Conservation (phyloP, 2,329 filamentous ascomycete species). For the Fusarium floridanum region DNA sequence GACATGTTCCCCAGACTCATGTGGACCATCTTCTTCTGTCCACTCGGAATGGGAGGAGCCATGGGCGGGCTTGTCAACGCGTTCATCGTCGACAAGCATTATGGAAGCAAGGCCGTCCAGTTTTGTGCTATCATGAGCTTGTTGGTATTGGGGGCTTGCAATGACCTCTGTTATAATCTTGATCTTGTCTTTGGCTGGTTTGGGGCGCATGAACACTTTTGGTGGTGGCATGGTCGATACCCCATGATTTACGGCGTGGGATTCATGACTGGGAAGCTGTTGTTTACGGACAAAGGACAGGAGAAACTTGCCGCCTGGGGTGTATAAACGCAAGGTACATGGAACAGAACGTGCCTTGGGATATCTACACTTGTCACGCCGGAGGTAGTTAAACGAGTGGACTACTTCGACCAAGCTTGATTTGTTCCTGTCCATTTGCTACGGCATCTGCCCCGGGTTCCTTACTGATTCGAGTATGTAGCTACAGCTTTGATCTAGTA, state of each 20-base stretch:
- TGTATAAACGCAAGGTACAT: background rate
- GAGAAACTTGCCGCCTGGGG: background rate
- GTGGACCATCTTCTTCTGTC: background rate
- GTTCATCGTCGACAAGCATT: constrained; percentile 1
- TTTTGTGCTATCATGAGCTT: background rate
- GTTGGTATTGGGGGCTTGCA: constrained; percentile 2
- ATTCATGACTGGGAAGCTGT: background rate
- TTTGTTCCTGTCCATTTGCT: background rate
- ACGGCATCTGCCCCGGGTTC: background rate
- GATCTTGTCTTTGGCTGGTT: constrained; percentile 25
- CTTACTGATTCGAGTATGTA: background rate
- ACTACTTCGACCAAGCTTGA: background rate
- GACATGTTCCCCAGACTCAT: background rate
- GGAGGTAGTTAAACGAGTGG: background rate
- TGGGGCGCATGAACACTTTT: constrained; percentile 19
- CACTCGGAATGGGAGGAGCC: background rate
- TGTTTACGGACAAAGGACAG: background rate
- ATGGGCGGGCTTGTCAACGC: background rate
- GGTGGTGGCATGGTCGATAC: constrained; percentile 28
- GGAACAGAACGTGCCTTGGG: background rate
- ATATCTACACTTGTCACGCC: background rate
- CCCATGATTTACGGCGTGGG: constrained; percentile 16
- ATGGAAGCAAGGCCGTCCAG: background rate
- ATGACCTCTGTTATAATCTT: constrained; percentile 21
- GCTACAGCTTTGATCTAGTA: background rate